Evolutionary conservation across 1,139 yeast genomes (phyloP).

Genomic region (Scheffersomyces lignicola): DNA sequence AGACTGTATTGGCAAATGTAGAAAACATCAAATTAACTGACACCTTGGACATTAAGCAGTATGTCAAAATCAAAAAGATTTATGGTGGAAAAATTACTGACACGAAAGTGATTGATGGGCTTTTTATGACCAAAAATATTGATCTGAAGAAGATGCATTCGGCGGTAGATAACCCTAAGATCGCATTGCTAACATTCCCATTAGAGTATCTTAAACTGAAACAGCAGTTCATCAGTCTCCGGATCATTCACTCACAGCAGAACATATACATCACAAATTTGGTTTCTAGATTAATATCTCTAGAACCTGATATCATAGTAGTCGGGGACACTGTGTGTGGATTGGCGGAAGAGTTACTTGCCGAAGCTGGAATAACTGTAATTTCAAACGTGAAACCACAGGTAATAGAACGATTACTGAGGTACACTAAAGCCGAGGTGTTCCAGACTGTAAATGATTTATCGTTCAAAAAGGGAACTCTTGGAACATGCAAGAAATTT

Average conservation of each 20-base stretch:
- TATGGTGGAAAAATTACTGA: conserved; percentile 70
- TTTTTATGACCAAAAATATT: conserved; percentile 80
- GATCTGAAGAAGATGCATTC: conserved; percentile 83
- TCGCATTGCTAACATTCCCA: conserved; percentile 85
- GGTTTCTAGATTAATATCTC: conserved; percentile 72
- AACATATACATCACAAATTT: conserved; percentile 79
- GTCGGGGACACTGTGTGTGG: conserved; percentile 86
- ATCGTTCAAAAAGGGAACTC: conserved; percentile 49
- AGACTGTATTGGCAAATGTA: conserved; percentile 25
- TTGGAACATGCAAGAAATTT: conserved; percentile 75
- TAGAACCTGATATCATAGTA: conserved; percentile 78
- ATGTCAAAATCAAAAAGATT: conserved; percentile 81
- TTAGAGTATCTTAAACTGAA: conserved; percentile 75
- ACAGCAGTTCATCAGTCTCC: conserved; percentile 77
- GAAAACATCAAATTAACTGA: conserved; percentile 51
- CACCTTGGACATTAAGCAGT: conserved; percentile 81
- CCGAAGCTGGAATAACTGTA: conserved; percentile 75
- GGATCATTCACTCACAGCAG: conserved; percentile 87
- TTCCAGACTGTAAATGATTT: conserved; percentile 50
- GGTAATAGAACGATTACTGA: conserved; percentile 75
- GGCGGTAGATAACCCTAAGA: conserved; percentile 62
- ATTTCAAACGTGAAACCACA: conserved; percentile 79
- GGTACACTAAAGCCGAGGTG: conserved; percentile 82
- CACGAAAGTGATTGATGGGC: conserved; percentile 69
- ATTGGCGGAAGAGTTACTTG: conserved; percentile 69